A percentile compares a stretch with the other conserved stretches of the same genome.
Evolutionary conservation across 169 alveolate species (phyloP).

Genomic region (Eimeria sp.): DNA sequence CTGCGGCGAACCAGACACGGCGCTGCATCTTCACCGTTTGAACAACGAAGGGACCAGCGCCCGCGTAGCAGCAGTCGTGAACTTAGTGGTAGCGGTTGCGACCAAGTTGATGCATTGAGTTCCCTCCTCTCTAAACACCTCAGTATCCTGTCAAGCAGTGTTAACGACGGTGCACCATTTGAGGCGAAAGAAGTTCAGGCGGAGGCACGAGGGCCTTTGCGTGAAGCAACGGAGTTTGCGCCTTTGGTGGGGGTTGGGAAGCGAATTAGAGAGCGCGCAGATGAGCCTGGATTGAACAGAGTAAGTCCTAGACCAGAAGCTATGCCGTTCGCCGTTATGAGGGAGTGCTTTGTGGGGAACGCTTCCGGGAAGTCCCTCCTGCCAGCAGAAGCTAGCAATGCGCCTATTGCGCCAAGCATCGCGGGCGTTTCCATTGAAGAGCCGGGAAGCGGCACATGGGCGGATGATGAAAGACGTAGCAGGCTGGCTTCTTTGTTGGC

Average conservation of each 20-base stretch:
- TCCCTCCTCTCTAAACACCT: background rate
- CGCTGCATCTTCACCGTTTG: background rate
- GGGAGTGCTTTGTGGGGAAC: background rate
- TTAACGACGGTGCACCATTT: background rate
- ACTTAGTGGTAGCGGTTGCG: background rate
- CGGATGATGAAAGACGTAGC: background rate
- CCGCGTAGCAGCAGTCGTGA: background rate
- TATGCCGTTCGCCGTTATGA: background rate
- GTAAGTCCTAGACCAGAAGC: background rate
- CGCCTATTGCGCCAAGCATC: background rate
- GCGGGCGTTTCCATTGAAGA: background rate
- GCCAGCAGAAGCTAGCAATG: background rate
- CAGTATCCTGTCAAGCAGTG: background rate
- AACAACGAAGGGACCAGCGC: background rate
- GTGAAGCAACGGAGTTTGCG: background rate
- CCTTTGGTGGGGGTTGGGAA: background rate
- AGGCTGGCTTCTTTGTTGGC: conserved; percentile 35
- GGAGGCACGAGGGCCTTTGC: background rate
- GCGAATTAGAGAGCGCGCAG: background rate
- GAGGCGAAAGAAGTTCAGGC: background rate
- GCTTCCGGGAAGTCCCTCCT: background rate
- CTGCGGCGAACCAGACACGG: background rate
- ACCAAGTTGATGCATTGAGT: background rate
- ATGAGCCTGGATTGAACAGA: background rate
- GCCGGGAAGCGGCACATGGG: background rate